These are phyloP conservation scores for Lonicera japonica DNA, from an alignment of 129 eudicot species.

Conservation along the genomic window DNA sequence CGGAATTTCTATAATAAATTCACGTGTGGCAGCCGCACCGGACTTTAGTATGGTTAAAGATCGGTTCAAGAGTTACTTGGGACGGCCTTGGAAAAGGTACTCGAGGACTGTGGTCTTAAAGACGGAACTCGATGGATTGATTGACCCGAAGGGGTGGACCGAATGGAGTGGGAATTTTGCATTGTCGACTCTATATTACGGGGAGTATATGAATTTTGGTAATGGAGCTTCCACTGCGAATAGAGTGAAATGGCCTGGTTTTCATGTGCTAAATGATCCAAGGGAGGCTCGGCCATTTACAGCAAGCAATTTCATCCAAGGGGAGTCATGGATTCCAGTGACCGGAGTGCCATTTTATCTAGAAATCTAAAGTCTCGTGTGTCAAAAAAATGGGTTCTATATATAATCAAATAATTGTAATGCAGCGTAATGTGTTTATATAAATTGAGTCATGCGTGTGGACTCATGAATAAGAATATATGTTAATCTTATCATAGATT, in stretches of 20 bases:
- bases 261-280: slow-evolving; percentile 32
- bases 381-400: not conserved
- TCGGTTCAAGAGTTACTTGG: slow-evolving; percentile 33
- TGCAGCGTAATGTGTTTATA: not conserved
- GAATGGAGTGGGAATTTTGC: slow-evolving; percentile 54
- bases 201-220: slow-evolving; percentile 51
- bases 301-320: slow-evolving; percentile 40
- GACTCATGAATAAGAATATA: not conserved
- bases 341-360: slow-evolving; percentile 59
- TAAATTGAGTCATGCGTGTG: not conserved
- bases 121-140: slow-evolving; percentile 36
- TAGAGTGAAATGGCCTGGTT: slow-evolving; percentile 57
- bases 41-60: slow-evolving; percentile 27
- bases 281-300: slow-evolving; percentile 31
- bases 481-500: no score
- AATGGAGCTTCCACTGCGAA: slow-evolving; percentile 28
- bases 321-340: slow-evolving; percentile 60
- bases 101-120: slow-evolving; percentile 45
- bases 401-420: not conserved
- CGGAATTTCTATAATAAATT: slow-evolving; percentile 36
- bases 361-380: slow-evolving; percentile 15
- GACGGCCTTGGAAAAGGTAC: slow-evolving; percentile 54
- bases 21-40: slow-evolving; percentile 22
- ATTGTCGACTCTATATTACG: slow-evolving; percentile 39
- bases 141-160: slow-evolving; percentile 52